Percentiles rank a stretch among this genome's conserved stretches.
Evolutionary conservation across 129 eudicot genomes (phyloP).

Genomic region (Flaveria brownii): DNA sequence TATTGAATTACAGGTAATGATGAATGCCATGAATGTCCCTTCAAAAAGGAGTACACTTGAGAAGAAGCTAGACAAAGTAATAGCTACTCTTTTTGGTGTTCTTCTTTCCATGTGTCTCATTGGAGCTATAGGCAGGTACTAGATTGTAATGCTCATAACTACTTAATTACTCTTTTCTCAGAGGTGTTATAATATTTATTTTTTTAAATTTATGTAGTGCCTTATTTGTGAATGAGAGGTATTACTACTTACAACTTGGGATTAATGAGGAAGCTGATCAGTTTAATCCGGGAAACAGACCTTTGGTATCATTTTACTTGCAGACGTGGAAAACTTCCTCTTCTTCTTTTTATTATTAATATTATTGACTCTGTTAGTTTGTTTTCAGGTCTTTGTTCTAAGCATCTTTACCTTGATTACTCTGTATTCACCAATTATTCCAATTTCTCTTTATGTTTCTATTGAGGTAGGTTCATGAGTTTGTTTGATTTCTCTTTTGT

Average conservation of each 20-base stretch:
- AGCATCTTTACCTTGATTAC: conserved; percentile 91
- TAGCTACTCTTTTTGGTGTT: conserved; percentile 69
- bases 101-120: conserved; percentile 80
- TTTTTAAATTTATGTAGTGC: conserved; percentile 54
- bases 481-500: background rate
- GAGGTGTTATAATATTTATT: background rate
- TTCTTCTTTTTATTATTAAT: conserved; percentile 16
- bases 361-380: conserved; percentile 10
- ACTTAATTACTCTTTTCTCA: background rate
- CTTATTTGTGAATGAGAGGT: conserved; percentile 58
- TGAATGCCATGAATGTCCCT: conserved; percentile 98
- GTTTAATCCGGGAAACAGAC: conserved; percentile 76
- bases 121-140: conserved; percentile 94
- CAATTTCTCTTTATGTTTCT: conserved; percentile 96
- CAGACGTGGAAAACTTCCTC: background rate
- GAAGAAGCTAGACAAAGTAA: conserved; percentile 89
- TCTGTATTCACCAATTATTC: conserved; percentile 93
- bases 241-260: conserved; percentile 66
- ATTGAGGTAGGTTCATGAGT: conserved; percentile 62
- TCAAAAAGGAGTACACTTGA: conserved; percentile 96
- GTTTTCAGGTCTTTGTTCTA: conserved; percentile 62
- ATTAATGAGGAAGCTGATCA: conserved; percentile 46
- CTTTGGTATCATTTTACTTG: conserved; percentile 47
- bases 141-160: conserved; percentile 18
- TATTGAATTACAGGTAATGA: conserved; percentile 76